phyloP scores from a whole-genome alignment of 2,329 filamentous ascomycete genomes.

The Ophiosphaerella korrae region DNA sequence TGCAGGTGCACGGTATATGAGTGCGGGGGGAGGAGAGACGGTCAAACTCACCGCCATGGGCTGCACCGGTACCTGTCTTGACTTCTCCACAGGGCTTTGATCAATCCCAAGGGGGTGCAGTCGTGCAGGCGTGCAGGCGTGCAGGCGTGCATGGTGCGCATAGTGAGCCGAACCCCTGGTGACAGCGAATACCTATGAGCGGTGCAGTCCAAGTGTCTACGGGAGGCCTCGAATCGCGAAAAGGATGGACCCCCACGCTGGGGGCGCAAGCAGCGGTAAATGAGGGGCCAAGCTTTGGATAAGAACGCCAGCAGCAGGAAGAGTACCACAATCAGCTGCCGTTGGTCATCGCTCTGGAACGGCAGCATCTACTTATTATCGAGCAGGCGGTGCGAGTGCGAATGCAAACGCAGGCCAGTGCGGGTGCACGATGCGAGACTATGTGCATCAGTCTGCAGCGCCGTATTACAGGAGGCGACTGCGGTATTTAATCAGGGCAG shows the following conservation, averaged over 20 bases:
- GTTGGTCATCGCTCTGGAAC: background rate
- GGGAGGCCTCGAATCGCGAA: background rate
- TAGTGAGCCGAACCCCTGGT: constrained; percentile 13
- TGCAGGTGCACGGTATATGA: constrained; percentile 31
- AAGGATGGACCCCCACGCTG: constrained; percentile 14
- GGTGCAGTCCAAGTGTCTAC: no score
- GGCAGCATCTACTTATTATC: background rate
- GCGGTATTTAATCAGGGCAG: constrained; percentile 24
- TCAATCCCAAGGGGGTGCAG: no score
- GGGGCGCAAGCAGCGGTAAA: constrained; percentile 21
- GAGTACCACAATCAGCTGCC: background rate
- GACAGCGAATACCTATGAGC: constrained; percentile 4
- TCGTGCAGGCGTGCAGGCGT: no score
- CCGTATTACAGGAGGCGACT: constrained; percentile 4
- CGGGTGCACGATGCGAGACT: no score
- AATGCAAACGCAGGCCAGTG: no score
- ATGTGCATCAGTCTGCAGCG: background rate
- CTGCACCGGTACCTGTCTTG: background rate
- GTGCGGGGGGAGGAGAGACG: constrained; percentile 17
- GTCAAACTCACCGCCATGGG: constrained; percentile 31
- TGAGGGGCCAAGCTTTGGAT: constrained; percentile 13
- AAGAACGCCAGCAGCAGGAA: constrained; percentile 6
- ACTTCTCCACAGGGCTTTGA: no score
- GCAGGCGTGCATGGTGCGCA: no score
- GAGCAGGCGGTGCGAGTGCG: background rate